Conservation (phyloP, 2,329 filamentous ascomycete genomes). For the Tolypocladium cylindrosporum region DNA sequence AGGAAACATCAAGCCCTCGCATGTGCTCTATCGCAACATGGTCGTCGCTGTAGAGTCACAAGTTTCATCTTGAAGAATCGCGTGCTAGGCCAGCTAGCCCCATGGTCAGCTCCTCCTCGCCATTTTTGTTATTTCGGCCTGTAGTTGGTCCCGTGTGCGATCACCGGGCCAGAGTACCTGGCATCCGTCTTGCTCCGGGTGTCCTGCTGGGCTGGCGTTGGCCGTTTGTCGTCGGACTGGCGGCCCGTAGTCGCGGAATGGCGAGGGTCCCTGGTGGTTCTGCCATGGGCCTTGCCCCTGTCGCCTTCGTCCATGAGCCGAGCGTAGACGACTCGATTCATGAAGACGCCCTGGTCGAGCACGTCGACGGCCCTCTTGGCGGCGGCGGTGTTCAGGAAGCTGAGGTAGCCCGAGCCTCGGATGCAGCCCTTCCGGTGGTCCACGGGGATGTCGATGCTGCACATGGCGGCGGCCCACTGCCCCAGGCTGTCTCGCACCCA, state of each 20-base stretch:
- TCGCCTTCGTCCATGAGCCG: constrained; percentile 9
- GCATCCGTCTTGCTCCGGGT: not conserved
- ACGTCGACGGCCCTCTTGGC: constrained; percentile 13
- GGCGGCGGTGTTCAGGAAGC: constrained; percentile 10
- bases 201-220: not conserved
- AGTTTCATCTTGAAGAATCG: not conserved
- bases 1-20: not conserved
- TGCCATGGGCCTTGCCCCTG: constrained; percentile 1
- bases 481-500: constrained; percentile 18
- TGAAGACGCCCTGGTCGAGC: constrained; percentile 16
- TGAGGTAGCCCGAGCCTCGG: constrained; percentile 15
- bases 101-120: not conserved
- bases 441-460: constrained; percentile 15
- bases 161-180: not conserved
- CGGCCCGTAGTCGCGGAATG: not conserved
- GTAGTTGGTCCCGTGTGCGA: constrained; percentile 3
- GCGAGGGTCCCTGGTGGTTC: not conserved
- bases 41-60: not conserved
- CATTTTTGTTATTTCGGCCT: not conserved
- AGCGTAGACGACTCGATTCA: constrained; percentile 13
- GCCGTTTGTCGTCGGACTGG: not conserved
- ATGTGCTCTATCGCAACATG: not conserved
- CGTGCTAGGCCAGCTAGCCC: not conserved
- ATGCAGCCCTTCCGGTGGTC: constrained; percentile 11
- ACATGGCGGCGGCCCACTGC: constrained; percentile 8